Evolutionary conservation across 2,329 filamentous ascomycete species (phyloP).

Genomic region (Aureobasidium namibiae): DNA sequence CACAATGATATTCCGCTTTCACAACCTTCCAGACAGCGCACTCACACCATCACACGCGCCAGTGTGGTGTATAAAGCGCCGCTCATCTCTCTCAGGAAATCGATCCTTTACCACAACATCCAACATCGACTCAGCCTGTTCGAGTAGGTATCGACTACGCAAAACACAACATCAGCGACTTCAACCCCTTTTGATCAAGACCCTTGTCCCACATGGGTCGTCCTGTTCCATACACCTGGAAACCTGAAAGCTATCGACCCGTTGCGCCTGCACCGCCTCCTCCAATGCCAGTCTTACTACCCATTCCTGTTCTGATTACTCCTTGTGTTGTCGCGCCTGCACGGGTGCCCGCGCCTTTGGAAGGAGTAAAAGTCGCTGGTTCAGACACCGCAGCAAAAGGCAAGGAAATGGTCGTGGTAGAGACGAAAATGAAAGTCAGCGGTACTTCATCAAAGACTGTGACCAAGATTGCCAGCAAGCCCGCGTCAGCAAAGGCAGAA

Average conservation of each 20-base stretch:
- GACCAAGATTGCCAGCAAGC: background rate
- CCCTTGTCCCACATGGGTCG: background rate
- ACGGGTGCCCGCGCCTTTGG: background rate
- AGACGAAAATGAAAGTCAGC: background rate
- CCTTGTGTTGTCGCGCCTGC: background rate
- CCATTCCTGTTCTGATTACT: background rate
- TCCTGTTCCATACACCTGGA: constrained; percentile 21
- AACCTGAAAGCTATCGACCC: constrained; percentile 19
- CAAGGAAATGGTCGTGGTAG: background rate
- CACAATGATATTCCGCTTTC: background rate
- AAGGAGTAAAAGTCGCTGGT: background rate
- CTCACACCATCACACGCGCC: background rate
- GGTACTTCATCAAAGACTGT: background rate
- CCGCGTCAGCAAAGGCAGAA: background rate
- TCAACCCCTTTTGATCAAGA: background rate
- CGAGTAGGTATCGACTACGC: background rate
- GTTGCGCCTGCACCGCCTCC: background rate
- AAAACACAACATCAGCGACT: too few species aligned
- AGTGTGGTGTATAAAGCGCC: background rate
- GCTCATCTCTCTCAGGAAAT: background rate
- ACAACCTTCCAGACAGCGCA: background rate
- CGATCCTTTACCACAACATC: background rate
- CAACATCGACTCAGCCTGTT: background rate
- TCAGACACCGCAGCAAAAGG: background rate
- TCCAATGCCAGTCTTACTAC: background rate